phyloP scores from a whole-genome alignment of 768 basidiomycete genomes.

The Trametes sanguinea region DNA sequence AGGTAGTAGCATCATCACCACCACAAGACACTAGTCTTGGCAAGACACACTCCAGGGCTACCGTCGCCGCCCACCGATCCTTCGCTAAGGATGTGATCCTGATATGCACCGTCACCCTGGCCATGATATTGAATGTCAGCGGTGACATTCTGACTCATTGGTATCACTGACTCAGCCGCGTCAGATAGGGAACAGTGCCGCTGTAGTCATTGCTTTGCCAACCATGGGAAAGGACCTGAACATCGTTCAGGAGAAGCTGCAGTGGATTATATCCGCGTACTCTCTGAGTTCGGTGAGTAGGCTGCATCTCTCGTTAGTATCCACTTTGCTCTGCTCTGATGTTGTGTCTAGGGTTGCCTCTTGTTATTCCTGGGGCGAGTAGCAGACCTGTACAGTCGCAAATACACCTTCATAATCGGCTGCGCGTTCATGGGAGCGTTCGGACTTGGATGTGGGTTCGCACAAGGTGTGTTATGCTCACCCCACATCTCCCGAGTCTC shows the following conservation, averaged over 20 bases:
- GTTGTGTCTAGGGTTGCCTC: slow-evolving; percentile 61
- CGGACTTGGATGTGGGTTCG: slow-evolving; percentile 66
- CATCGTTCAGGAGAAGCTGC: slow-evolving; percentile 53
- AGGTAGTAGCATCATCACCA: too few species aligned
- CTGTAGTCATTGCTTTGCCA: slow-evolving; percentile 33
- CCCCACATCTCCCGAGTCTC: too few species aligned
- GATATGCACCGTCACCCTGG: background rate
- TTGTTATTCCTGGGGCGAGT: slow-evolving; percentile 77
- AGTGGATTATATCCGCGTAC: slow-evolving; percentile 72
- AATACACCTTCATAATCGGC: slow-evolving; percentile 64
- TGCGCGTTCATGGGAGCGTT: slow-evolving; percentile 54
- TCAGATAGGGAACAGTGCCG: slow-evolving; percentile 29
- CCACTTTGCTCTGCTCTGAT: background rate
- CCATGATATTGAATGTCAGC: background rate
- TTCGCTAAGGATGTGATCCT: background rate
- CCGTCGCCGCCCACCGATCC: background rate
- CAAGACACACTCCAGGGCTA: too few species aligned
- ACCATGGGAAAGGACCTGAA: slow-evolving; percentile 42
- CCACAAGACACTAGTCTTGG: too few species aligned
- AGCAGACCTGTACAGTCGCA: slow-evolving; percentile 79
- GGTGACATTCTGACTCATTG: background rate
- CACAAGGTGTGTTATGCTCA: slow-evolving; percentile 41
- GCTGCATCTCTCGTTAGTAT: background rate
- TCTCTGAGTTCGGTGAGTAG: slow-evolving; percentile 60
- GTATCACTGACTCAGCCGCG: too few species aligned